phyloP scores from a whole-genome alignment of 1,284 basidiomycete species.

The Melampsora occidentalis region DNA sequence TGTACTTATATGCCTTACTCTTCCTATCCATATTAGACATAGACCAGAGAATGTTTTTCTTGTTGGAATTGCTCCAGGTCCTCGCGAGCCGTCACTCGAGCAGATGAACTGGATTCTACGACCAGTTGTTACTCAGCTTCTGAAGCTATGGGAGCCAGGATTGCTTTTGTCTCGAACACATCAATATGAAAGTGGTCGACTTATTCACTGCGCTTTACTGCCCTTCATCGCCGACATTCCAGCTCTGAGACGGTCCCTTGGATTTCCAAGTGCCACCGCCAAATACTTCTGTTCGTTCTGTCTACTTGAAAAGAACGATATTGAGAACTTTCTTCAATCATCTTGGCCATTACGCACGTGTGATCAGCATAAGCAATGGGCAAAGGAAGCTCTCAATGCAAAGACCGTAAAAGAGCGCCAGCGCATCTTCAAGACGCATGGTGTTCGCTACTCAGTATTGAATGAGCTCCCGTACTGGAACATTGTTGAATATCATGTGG shows the following conservation, averaged over 20 bases:
- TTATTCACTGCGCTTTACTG: slow-evolving; percentile 9
- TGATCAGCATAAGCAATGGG: slow-evolving; percentile 5
- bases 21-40: too few species aligned
- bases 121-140: slow-evolving; percentile 52
- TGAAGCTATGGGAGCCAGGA: slow-evolving; percentile 51
- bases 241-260: slow-evolving; percentile 22
- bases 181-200: slow-evolving; percentile 1
- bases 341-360: slow-evolving; percentile 4
- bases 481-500: slow-evolving; percentile 22
- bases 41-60: not conserved
- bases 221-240: slow-evolving; percentile 30
- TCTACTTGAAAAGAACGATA: slow-evolving; percentile 7
- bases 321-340: not conserved
- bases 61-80: slow-evolving; percentile 7
- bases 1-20: too few species aligned
- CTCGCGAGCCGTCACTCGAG: not conserved
- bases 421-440: not conserved
- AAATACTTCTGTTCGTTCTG: slow-evolving; percentile 43
- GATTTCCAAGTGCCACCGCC: slow-evolving; percentile 28
- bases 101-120: slow-evolving; percentile 47
- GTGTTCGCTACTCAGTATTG: slow-evolving; percentile 10
- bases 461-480: slow-evolving; percentile 25
- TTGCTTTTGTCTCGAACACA: slow-evolving; percentile 41
- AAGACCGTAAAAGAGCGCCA: not conserved
- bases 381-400: not conserved